Base-by-base conservation (phyloP, 805 yeast genomes). In the Yamadazyma phyllophila region DNA sequence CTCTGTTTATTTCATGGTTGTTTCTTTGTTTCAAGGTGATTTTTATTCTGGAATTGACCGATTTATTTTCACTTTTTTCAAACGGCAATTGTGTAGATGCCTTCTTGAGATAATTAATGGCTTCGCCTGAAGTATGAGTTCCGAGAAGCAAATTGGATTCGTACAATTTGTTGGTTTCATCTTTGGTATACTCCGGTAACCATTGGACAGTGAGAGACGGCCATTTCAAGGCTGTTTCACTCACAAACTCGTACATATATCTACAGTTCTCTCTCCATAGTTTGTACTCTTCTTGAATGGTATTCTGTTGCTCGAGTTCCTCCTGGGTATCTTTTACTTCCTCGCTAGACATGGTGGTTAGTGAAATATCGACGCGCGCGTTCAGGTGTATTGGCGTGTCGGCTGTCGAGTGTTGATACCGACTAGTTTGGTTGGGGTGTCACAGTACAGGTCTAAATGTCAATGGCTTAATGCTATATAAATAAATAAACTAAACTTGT, bases 191-290 rank as follows among this genome's bases (percentile, higher is more conserved):
- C 26, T 67, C 68, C 0, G 90, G 91, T 7, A 84, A 61, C 91
- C 94, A 87, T 62, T 87, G 88, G 4, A 85, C 75, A 1, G 92
- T 83, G 41, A 87, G 69, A 2, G 91, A 82, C 1, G 96, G 95
- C 95, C 95, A 87, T 10, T 83, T 78, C 37, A 87, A 66, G 2
- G 85, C 88, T 0, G 92, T 84, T 58, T 87, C 94, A 40, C 85
- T 80, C 27, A 87, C 88, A 59, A 83, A 86, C 55, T 86, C 90
- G 54, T 87, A 87, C 94, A 87, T 85, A 54, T 75, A 81, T 10
- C 87, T 83, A 52, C 91, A 86, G 57, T 85, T 87, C 57, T 85
- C 80, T 48, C 88, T 75, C 96, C 96, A 87, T 50, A 86, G 62
- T 48, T 83, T 81, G 59, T 87, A 86, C 60, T 87, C 95, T 53